Evolutionary conservation across 257 asterid species (phyloP), one percentile per base, ranked within the genome.

Genomic region (Cruciata laevipes): DNA sequence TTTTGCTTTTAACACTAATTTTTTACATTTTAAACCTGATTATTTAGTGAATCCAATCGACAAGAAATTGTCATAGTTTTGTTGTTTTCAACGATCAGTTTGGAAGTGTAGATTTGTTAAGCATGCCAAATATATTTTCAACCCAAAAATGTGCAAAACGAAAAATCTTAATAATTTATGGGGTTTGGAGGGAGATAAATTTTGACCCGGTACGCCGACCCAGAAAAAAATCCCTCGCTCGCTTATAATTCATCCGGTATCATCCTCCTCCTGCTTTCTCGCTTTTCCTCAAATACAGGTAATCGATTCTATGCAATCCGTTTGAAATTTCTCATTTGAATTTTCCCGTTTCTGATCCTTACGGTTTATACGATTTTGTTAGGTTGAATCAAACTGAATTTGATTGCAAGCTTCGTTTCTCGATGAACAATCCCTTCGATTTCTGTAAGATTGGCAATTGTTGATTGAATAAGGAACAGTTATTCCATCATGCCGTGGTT

Each of bases 401-500:
- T 42, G n/a, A 1, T 7, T 7, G 66, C 66, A 31, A 37, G 38
- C 64, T 58, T 25, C 9, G 13, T 12, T 12, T 58, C 35, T 58
- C 30, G 0, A 31, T 6, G 71, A 20, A 14, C 53, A 40, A 58
- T 7, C 12, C 44, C 10, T 49, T 16, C 30, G 64, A 73, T 67
- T 67, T 35, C 9, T 35, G 44, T 60, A 51, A 68, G 73, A 58
- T 35, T 67, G 49, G 8, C 16, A 4, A 27, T n/a, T 67, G 32
- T 32, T 72, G 55, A 42, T 47, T 47, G 55, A 40, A 21, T 6
- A 11, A 49, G n/a, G 18, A 4, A 30, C 6, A 4, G 5, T 23
- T 2, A 0, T 2, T 40, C 38, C 30, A 72, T 14, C 16, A 89
- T 89, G 98, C 83, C 78, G 78, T 82, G 82, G 69, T 78, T 84